Percentiles rank a stretch among this genome's conserved stretches.
These are phyloP conservation scores for Cetradonia linearis DNA, from an alignment of 495 filamentous ascomycete species.

Conservation along the genomic window DNA sequence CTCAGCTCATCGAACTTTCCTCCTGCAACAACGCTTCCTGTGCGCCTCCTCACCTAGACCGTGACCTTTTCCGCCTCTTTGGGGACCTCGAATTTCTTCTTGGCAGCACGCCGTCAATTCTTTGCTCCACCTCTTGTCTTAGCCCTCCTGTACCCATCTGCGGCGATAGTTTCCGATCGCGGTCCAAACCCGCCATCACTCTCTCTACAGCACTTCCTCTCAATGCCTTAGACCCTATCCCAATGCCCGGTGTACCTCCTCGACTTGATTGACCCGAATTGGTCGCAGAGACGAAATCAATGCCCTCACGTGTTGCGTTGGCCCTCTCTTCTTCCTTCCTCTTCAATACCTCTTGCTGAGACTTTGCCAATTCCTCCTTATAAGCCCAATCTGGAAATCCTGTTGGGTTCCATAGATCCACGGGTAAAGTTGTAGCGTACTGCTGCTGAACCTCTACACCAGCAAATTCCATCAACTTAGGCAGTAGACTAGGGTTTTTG, in stretches of 20 bases:
- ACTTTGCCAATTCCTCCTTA: conserved; percentile 57
- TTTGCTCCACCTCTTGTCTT: not conserved
- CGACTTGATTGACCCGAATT: conserved; percentile 12
- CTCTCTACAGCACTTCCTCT: conserved; percentile 24
- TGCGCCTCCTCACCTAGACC: conserved; percentile 6
- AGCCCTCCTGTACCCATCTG: not conserved
- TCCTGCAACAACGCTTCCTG: not conserved
- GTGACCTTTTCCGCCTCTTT: conserved; percentile 29
- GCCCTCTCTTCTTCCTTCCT: conserved; percentile 48
- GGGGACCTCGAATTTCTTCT: conserved; percentile 33
- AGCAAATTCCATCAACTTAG: conserved; percentile 72
- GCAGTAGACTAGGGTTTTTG: conserved; percentile 68
- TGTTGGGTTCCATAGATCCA: conserved; percentile 56
- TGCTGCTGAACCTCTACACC: conserved; percentile 58
- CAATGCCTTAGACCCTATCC: conserved; percentile 1
- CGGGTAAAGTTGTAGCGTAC: conserved; percentile 63
- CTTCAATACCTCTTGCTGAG: conserved; percentile 50
- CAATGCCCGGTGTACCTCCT: not conserved
- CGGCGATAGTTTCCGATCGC: conserved; percentile 12
- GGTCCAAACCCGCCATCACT: conserved; percentile 23
- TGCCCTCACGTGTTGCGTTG: conserved; percentile 44
- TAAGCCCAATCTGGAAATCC: conserved; percentile 62
- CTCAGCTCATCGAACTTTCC: not conserved
- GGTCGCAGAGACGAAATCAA: conserved; percentile 67
- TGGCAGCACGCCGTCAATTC: conserved; percentile 14